Evolutionary conservation across 2,329 filamentous ascomycete species (phyloP), one percentile per base, ranked within the genome.

Genomic region (Biscogniauxia sp.): DNA sequence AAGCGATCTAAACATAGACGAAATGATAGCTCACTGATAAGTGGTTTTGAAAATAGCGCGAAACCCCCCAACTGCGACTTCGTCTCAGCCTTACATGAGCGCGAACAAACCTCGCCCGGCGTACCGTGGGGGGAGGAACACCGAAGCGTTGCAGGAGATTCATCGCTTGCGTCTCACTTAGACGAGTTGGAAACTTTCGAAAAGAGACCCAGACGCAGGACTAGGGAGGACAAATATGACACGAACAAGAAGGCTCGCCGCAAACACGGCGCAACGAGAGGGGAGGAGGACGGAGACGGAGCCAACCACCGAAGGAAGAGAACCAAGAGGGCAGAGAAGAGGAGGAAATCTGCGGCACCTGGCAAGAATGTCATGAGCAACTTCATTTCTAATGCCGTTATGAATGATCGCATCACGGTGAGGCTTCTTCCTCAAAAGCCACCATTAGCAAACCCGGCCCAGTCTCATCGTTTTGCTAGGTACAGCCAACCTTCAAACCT

Each of bases 321-420:
- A 55, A 57, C 58, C 25, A 67, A 62, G 53, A 69, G 64, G 32
- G 54, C 54, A 20, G 56, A 64, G 23, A 69, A 62, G 25, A 68
- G 68, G 37, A 75, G 71, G 37, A 71, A 72, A n/a, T 67, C 57
- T 13, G 61, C 77, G 41, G 68, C 70, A 5, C 76, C 76, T 0
- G 72, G 77, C 15, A 78, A 77, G 57, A 79, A 82, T 50, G 75
- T 88, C 7, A 81, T 87, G 72, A 72, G 78, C 6, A 81, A 81
- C 20, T 90, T 89, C 63, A 75, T 75, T 13, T 87, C 86, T 0
- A 72, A 79, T 3, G 81, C 81, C 56, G 79, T 89, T 51, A 72
- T 79, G 11, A 77, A 78, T 54, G 74, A 78, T n/a, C 79, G 82
- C 9, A 73, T 86, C 56, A 86, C 83, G 17, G 84, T 86, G 70